Conservation (phyloP, 2,329 filamentous ascomycete species). For the Myriangium duriaei region DNA sequence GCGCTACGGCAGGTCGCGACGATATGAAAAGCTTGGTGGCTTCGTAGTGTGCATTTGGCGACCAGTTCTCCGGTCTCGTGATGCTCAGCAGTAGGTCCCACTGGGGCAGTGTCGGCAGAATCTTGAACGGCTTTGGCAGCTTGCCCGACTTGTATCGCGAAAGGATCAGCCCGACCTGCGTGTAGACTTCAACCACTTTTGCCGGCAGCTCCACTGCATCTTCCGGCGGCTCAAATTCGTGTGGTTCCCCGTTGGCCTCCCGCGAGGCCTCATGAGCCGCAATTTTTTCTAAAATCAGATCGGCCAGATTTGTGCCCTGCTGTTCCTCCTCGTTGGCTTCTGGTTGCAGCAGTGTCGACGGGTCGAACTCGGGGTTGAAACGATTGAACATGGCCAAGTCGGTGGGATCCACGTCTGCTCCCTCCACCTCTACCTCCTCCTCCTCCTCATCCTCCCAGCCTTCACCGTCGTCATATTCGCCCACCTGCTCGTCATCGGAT, state of each 20-base stretch:
- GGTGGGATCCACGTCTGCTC: conserved; percentile 70
- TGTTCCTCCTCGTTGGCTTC: conserved; percentile 38
- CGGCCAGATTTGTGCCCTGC: conserved; percentile 64
- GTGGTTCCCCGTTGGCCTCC: conserved; percentile 27
- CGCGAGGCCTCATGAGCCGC: conserved; percentile 72
- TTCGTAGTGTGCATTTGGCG: conserved; percentile 72
- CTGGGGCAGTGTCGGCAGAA: conserved; percentile 79
- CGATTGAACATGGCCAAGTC: conserved; percentile 86
- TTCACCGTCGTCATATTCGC: conserved; percentile 38
- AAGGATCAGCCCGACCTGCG: conserved; percentile 80
- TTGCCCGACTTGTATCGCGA: conserved; percentile 93
- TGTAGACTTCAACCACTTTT: conserved; percentile 89
- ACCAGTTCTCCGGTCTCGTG: conserved; percentile 68
- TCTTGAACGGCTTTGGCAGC: conserved; percentile 94
- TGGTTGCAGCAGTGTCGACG: conserved; percentile 56
- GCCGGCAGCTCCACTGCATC: conserved; percentile 78
- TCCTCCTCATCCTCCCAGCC: conserved; percentile 69
- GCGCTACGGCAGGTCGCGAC: conserved; percentile 63
- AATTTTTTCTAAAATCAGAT: conserved; percentile 89
- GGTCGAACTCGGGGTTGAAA: conserved; percentile 66
- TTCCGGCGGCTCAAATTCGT: conserved; percentile 49
- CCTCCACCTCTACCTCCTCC: conserved; percentile 50
- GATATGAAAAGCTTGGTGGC: conserved; percentile 89
- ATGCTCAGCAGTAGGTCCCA: conserved; percentile 82
- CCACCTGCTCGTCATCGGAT: conserved; percentile 38